Percentiles rank a stretch among this genome's conserved stretches.
Conservation (phyloP, 208 protist species). For the Trypanosoma avium region DNA sequence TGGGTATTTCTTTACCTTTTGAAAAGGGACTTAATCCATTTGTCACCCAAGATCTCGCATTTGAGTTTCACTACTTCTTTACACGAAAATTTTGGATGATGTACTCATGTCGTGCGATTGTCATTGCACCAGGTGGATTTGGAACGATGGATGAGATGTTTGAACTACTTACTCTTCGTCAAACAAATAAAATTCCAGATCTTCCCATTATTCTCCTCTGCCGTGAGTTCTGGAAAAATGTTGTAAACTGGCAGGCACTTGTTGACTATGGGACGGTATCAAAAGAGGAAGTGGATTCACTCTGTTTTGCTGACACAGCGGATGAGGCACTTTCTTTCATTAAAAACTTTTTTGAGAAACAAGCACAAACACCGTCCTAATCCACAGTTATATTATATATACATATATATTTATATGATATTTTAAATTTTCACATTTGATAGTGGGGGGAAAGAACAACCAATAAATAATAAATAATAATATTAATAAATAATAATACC, state of each 20-base stretch:
- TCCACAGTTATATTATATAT: neutral
- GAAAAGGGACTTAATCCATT: conserved; percentile 91
- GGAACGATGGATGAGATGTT: conserved; percentile 93
- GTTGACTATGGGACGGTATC: conserved; percentile 88
- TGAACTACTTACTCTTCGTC: conserved; percentile 88
- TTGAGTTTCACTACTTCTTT: conserved; percentile 96
- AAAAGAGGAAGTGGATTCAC: conserved; percentile 71
- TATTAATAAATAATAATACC: too few species aligned
- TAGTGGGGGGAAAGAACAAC: too few species aligned
- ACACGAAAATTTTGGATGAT: conserved; percentile 96
- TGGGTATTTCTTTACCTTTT: conserved; percentile 93
- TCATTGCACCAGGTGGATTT: conserved; percentile 90
- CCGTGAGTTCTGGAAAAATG: conserved; percentile 85
- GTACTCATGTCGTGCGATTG: conserved; percentile 90
- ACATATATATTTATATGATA: too few species aligned
- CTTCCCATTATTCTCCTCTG: conserved; percentile 88
- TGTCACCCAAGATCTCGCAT: conserved; percentile 84
- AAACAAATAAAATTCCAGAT: conserved; percentile 88
- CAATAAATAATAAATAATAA: too few species aligned
- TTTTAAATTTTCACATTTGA: too few species aligned
- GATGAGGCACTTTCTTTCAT: conserved; percentile 88
- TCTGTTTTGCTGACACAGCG: conserved; percentile 85
- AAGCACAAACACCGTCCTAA: neutral
- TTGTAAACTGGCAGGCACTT: conserved; percentile 88
- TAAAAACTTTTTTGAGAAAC: conserved; percentile 41